These are phyloP conservation scores for Beauveria australis DNA, from an alignment of 2,329 filamentous ascomycete species.

Conservation along the genomic window DNA sequence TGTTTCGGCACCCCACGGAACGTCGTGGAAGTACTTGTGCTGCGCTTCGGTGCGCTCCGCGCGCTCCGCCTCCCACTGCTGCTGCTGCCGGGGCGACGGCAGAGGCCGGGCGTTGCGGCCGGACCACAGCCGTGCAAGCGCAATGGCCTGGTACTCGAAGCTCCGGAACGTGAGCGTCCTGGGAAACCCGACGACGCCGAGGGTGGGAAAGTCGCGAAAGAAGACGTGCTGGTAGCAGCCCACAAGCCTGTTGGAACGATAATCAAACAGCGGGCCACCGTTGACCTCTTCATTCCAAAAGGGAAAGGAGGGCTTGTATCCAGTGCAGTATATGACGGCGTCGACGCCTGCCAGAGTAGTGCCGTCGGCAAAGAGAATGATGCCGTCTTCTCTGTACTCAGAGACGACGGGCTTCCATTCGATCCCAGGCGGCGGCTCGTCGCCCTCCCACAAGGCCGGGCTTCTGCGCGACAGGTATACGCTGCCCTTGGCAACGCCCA, in stretches of 20 bases:
- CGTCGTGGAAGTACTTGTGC: slow-evolving; percentile 41
- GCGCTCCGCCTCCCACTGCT: slow-evolving; percentile 38
- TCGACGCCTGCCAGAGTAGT: slow-evolving; percentile 19
- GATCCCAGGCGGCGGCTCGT: slow-evolving; percentile 36
- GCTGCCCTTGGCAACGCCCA: slow-evolving; percentile 29
- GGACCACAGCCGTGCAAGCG: slow-evolving; percentile 40
- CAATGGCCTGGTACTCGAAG: slow-evolving; percentile 49
- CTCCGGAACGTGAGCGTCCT: slow-evolving; percentile 31
- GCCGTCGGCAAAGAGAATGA: slow-evolving; percentile 32
- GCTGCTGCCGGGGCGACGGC: slow-evolving; percentile 30
- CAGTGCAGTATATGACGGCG: slow-evolving; percentile 25
- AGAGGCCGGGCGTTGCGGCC: slow-evolving; percentile 30
- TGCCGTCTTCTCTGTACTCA: slow-evolving; percentile 32
- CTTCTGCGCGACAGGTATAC: slow-evolving; percentile 45
- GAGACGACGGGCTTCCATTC: slow-evolving; percentile 46
- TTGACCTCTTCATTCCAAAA: slow-evolving; percentile 41
- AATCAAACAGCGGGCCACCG: slow-evolving; percentile 42
- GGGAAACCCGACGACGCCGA: slow-evolving; percentile 25
- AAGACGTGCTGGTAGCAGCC: slow-evolving; percentile 46
- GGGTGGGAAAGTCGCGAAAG: slow-evolving; percentile 35
- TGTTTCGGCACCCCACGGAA: slow-evolving; percentile 46
- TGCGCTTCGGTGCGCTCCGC: slow-evolving; percentile 21
- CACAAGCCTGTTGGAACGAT: slow-evolving; percentile 33
- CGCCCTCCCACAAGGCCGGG: slow-evolving; percentile 41
- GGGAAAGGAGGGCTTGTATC: slow-evolving; percentile 32